A percentile compares a stretch with the other conserved stretches of the same genome.
phyloP scores from a whole-genome alignment of 139 green algal species.

The Pseudopediastrum boryanum region DNA sequence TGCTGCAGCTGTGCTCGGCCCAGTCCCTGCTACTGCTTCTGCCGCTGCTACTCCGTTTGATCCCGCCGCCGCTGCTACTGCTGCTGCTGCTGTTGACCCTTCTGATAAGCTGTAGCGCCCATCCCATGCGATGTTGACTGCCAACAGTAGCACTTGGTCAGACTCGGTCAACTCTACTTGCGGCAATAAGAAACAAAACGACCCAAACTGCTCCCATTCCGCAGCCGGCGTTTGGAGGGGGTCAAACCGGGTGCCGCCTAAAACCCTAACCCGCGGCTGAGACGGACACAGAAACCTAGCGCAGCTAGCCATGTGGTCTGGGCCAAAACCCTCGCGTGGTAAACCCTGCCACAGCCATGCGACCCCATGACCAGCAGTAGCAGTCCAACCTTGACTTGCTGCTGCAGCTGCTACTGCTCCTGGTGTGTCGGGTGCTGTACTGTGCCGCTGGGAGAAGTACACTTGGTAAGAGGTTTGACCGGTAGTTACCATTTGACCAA shows the following conservation, averaged over 20 bases:
- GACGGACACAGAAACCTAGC: conserved; percentile 68
- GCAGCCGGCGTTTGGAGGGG: conserved; percentile 20
- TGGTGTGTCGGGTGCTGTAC: conserved; percentile 70
- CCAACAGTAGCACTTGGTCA: conserved; percentile 51
- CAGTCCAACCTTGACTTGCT: conserved; percentile 46
- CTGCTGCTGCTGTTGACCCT: neutral
- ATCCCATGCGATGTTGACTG: conserved; percentile 81
- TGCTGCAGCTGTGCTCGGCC: neutral
- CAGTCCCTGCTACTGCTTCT: conserved; percentile 10
- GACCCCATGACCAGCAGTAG: conserved; percentile 71
- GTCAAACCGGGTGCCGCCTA: conserved; percentile 75
- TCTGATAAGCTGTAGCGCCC: neutral
- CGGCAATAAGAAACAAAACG: conserved; percentile 83
- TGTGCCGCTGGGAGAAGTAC: conserved; percentile 81
- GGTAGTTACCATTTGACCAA: too few species aligned
- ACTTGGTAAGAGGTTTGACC: conserved; percentile 37
- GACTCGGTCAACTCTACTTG: conserved; percentile 75
- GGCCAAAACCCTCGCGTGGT: conserved; percentile 49
- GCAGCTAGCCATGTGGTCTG: conserved; percentile 54
- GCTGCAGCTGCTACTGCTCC: conserved; percentile 55
- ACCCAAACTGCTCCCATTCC: conserved; percentile 79
- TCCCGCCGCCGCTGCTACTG: neutral
- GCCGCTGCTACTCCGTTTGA: neutral
- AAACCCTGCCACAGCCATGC: conserved; percentile 82
- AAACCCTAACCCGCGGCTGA: conserved; percentile 66